Evolutionary conservation across 345 rosid species (phyloP), one percentile per base, ranked within the genome.

Genomic region (Aurinia saxatilis): DNA sequence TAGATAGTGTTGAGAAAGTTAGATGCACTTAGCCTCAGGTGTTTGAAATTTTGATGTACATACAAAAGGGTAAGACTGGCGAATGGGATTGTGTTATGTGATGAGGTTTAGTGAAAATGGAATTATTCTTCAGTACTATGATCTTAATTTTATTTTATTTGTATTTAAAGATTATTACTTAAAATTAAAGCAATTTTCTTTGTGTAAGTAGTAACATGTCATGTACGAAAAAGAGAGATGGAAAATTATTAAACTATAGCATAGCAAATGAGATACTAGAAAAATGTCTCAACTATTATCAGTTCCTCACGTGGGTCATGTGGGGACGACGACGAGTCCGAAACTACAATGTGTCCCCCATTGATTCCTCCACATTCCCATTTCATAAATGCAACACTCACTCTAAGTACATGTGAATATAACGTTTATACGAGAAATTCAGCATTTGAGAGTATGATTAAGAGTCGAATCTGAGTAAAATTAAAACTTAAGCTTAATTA

Each of bases 221-320:
- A 8, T 10, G 55, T 65, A 54, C 15, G 35, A 45, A 11, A 18
- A 23, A 35, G 48, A 9, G 2, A 16, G 27, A 38, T 19, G 36
- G n/a, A n/a, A 48, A 62, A 53, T 19, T 13, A 37, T 49, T 49
- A 40, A 40, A 17, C 6, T 9, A 41, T 13, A 52, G 12, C 31
- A 68, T n/a, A 35, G 61, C 67, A 60, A 42, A 11, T 63, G 68
- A 53, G 57, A 57, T 47, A 3, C 5, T 23, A 70, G 38, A 70
- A 70, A 39, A 54, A 19, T 38, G 63, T 46, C 15, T 34, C 25
- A 0, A 29, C 3, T 11, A 21, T 18, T 19, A 31, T 21, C 34
- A 47, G 30, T 25, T 23, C 34, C 50, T 55, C 68, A 70, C 68
- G 68, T 62, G 73, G 46, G 25, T 59, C 66, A 59, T 58, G 73